These are phyloP conservation scores for Tricholomella constricta DNA, from an alignment of 768 basidiomycete genomes.

Conservation along the genomic window DNA sequence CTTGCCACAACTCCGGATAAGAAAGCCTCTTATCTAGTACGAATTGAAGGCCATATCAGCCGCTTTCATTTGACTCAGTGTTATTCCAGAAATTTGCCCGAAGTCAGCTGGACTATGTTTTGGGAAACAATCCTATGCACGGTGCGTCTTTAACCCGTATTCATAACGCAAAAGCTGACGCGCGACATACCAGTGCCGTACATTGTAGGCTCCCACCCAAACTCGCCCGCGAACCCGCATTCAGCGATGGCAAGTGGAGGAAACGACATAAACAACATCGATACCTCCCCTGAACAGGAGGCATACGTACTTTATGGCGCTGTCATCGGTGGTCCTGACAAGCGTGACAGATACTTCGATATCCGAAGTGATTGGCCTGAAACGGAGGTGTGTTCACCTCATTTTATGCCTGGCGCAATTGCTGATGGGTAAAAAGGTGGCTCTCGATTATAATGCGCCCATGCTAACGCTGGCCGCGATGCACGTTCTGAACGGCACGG, in stretches of 20 bases:
- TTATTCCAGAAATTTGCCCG: slow-evolving; percentile 64
- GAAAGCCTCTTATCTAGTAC: slow-evolving; percentile 60
- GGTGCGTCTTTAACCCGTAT: slow-evolving; percentile 41
- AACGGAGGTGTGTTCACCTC: slow-evolving; percentile 59
- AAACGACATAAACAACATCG: slow-evolving; percentile 63
- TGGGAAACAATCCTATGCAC: slow-evolving; percentile 91
- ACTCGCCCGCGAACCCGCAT: slow-evolving; percentile 89
- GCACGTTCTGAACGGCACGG: slow-evolving; percentile 64
- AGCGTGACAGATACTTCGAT: slow-evolving; percentile 76
- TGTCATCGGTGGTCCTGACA: slow-evolving; percentile 85
- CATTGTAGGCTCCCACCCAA: slow-evolving; percentile 86
- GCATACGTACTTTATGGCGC: slow-evolving; percentile 85
- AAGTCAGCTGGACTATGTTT: slow-evolving; percentile 75
- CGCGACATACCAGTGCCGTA: slow-evolving; percentile 59
- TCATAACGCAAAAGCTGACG: not conserved
- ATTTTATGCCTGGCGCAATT: not conserved
- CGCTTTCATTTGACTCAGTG: not conserved
- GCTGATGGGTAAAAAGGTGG: slow-evolving; percentile 44
- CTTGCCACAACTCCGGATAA: slow-evolving; percentile 65
- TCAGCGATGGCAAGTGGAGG: slow-evolving; percentile 89
- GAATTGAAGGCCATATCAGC: slow-evolving; percentile 11
- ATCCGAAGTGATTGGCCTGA: slow-evolving; percentile 89
- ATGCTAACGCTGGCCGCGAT: slow-evolving; percentile 84
- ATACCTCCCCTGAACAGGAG: slow-evolving; percentile 71
- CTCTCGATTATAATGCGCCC: slow-evolving; percentile 90